A percentile compares a stretch with the other conserved stretches of the same genome.
These are phyloP conservation scores for Glarea lozoyensis DNA, from an alignment of 495 filamentous ascomycete genomes.

Conservation along the genomic window DNA sequence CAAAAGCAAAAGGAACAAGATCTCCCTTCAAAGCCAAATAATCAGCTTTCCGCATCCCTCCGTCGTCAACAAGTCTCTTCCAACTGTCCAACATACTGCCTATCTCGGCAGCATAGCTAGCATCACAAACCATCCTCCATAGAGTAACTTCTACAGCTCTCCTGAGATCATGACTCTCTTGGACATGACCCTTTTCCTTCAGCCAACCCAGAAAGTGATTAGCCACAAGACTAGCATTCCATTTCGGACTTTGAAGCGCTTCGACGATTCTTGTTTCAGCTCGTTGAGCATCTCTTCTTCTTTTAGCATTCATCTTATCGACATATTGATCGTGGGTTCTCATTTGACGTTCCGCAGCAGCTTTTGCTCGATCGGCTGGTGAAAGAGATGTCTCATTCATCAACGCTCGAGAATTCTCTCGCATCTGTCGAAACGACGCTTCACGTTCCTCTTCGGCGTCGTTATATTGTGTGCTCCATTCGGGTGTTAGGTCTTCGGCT, in stretches of 20 bases:
- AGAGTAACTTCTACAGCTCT: conserved; percentile 41
- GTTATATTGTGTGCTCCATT: conserved; percentile 43
- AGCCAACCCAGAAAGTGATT: conserved; percentile 40
- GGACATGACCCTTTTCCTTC: conserved; percentile 22
- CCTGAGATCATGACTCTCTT: conserved; percentile 20
- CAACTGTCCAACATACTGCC: conserved; percentile 45
- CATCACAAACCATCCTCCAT: conserved; percentile 46
- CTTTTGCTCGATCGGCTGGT: conserved; percentile 35
- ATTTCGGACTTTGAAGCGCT: conserved; percentile 47
- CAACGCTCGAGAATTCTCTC: conserved; percentile 28
- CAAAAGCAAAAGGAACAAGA: conserved; percentile 39
- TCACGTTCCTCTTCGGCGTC: conserved; percentile 30
- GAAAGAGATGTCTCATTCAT: conserved; percentile 36
- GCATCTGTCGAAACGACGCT: conserved; percentile 23
- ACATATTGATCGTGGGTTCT: conserved; percentile 12
- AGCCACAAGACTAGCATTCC: conserved; percentile 42
- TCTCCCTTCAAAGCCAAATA: conserved; percentile 33
- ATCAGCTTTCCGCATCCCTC: conserved; percentile 47
- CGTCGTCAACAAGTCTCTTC: conserved; percentile 49
- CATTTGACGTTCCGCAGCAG: conserved; percentile 15
- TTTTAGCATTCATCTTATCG: conserved; percentile 23
- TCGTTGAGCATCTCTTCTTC: conserved; percentile 22
- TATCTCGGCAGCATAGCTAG: conserved; percentile 31
- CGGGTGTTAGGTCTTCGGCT: conserved; percentile 41
- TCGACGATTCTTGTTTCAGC: conserved; percentile 29